phyloP scores from a whole-genome alignment of 495 filamentous ascomycete species.

The Penicillium paxilli region DNA sequence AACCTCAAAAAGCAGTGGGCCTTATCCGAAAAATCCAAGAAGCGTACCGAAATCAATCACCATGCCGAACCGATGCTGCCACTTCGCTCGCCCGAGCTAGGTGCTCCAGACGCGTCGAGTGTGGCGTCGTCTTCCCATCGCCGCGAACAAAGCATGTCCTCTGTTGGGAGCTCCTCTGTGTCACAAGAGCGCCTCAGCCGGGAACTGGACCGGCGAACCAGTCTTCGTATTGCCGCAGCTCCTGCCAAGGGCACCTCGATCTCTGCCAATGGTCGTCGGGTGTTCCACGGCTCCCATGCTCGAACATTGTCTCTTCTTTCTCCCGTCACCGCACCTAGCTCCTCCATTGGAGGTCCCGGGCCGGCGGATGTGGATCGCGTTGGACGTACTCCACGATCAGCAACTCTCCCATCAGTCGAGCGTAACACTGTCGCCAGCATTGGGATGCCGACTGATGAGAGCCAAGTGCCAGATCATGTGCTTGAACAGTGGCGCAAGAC shows the following conservation, averaged over 20 bases:
- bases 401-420: constrained; percentile 47
- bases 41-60: constrained; percentile 61
- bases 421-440: constrained; percentile 25
- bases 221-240: constrained; percentile 34
- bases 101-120: constrained; percentile 16
- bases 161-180: constrained; percentile 31
- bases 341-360: constrained; percentile 2
- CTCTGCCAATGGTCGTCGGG: constrained; percentile 52
- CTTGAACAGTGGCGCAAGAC: constrained; percentile 42
- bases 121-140: constrained; percentile 14
- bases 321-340: constrained; percentile 41
- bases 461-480: constrained; percentile 31
- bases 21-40: constrained; percentile 73
- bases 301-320: constrained; percentile 83
- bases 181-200: constrained; percentile 39
- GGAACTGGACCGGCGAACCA: constrained; percentile 52
- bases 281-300: constrained; percentile 75
- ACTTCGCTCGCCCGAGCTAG: constrained; percentile 45
- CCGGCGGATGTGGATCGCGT: constrained; percentile 31
- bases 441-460: constrained; percentile 22
- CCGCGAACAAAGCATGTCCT: constrained; percentile 33
- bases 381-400: constrained; percentile 43
- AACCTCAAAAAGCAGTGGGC: constrained; percentile 83
- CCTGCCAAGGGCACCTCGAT: constrained; percentile 37
- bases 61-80: constrained; percentile 58